These are phyloP conservation scores for Epichloe sylvatica DNA, from an alignment of 2,329 filamentous ascomycete species.

Conservation along the genomic window DNA sequence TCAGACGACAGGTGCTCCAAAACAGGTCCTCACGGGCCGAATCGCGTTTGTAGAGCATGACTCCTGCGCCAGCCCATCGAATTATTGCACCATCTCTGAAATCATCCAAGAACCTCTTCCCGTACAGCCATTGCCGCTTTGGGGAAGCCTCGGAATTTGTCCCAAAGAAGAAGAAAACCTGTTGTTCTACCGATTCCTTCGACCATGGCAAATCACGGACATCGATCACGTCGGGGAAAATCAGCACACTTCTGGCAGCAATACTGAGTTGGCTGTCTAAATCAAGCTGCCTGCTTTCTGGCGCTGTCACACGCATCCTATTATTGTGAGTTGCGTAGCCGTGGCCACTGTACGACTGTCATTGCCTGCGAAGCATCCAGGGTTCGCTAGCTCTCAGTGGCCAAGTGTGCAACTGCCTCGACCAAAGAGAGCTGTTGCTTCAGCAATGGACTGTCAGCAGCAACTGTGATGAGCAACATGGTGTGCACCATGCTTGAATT, in stretches of 20 bases:
- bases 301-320: neutral
- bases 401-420: neutral
- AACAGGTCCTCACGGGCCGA: neutral
- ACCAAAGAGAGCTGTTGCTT: neutral
- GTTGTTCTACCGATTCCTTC: neutral
- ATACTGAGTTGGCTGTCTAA: neutral
- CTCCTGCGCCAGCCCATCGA: neutral
- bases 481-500: neutral
- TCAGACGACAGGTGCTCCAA: neutral
- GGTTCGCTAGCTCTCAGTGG: neutral
- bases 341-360: neutral
- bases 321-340: neutral
- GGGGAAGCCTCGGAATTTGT: neutral
- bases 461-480: neutral
- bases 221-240: neutral
- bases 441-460: neutral
- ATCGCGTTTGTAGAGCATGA: neutral
- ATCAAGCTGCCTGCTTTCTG: neutral
- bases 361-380: conserved; percentile 2
- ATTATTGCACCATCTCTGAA: neutral
- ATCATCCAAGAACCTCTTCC: neutral
- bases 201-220: neutral
- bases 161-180: neutral
- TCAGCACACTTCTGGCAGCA: neutral
- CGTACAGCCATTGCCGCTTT: neutral